Percentiles rank a stretch among this genome's conserved stretches.
Conservation (phyloP, 2,329 filamentous ascomycete species). For the Xylariaceae sp. region DNA sequence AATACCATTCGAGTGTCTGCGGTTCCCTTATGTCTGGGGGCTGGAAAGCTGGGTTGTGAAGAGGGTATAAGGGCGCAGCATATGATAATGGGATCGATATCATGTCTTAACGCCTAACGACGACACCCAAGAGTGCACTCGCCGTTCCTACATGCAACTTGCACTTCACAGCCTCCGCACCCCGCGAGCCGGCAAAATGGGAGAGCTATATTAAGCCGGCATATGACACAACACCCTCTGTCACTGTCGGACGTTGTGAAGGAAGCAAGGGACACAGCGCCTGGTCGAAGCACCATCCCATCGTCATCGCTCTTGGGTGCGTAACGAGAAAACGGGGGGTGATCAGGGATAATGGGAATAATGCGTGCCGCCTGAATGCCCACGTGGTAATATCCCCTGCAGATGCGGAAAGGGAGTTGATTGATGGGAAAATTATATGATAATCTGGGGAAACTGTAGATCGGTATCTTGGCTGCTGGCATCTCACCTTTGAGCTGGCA, state of each 20-base stretch:
- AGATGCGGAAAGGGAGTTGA: too few species aligned
- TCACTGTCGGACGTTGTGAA: neutral
- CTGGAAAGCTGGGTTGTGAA: too few species aligned
- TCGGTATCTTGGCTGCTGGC: neutral
- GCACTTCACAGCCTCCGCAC: too few species aligned
- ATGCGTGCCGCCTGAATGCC: constrained; percentile 12
- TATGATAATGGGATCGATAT: too few species aligned
- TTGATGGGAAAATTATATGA: too few species aligned
- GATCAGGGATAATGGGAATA: constrained; percentile 10
- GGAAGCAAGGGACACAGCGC: too few species aligned
- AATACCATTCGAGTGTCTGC: neutral
- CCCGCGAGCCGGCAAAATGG: neutral
- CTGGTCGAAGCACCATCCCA: too few species aligned
- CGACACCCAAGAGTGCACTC: too few species aligned
- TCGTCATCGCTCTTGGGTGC: constrained; percentile 2
- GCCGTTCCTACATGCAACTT: too few species aligned
- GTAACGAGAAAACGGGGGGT: constrained; percentile 4
- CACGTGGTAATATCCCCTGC: constrained; percentile 3
- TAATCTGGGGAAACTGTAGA: constrained; percentile 8
- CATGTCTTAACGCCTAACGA: too few species aligned
- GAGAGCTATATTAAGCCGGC: neutral
- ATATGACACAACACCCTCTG: neutral
- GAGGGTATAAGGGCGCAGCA: too few species aligned
- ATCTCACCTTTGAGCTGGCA: constrained; percentile 8
- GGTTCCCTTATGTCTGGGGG: neutral